phyloP scores from a whole-genome alignment of 345 rosid genomes.

The Barbarea vulgaris region DNA sequence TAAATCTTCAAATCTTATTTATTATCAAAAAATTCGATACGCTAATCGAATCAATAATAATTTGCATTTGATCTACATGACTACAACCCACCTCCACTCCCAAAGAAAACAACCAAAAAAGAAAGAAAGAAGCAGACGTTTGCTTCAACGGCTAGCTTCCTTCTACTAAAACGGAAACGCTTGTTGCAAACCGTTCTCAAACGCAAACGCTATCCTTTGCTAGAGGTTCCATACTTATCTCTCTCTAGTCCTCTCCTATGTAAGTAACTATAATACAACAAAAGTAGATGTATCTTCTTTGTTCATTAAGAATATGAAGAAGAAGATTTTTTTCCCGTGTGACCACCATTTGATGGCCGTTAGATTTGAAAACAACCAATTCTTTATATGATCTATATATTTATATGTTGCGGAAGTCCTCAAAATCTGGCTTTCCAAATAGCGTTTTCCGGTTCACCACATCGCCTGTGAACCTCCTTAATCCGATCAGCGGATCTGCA shows the following conservation, averaged over 20 bases:
- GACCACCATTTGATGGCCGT: constrained; percentile 34
- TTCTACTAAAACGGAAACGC: constrained; percentile 34
- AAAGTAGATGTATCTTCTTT: constrained; percentile 18
- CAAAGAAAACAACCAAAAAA: neutral
- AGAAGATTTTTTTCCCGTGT: constrained; percentile 6
- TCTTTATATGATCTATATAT: constrained; percentile 24
- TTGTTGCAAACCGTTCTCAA: constrained; percentile 10
- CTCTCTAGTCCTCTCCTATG: constrained; percentile 28
- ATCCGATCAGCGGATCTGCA: constrained; percentile 77
- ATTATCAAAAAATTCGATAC: constrained; percentile 3
- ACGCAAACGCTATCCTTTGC: constrained; percentile 22
- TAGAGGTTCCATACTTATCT: constrained; percentile 21
- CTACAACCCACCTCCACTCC: constrained; percentile 10
- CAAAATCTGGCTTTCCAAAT: constrained; percentile 90
- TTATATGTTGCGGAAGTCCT: constrained; percentile 30
- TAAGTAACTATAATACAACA: constrained; percentile 39
- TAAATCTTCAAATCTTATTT: constrained; percentile 13
- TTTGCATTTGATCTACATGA: neutral
- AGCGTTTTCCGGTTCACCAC: constrained; percentile 74
- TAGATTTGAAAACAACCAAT: neutral
- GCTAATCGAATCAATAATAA: neutral
- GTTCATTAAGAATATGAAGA: neutral
- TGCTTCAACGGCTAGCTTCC: constrained; percentile 28
- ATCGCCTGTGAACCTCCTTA: constrained; percentile 67
- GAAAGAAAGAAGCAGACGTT: neutral